Evolutionary conservation across 805 yeast genomes (phyloP).

Genomic region (Isabelozyma rhagii): DNA sequence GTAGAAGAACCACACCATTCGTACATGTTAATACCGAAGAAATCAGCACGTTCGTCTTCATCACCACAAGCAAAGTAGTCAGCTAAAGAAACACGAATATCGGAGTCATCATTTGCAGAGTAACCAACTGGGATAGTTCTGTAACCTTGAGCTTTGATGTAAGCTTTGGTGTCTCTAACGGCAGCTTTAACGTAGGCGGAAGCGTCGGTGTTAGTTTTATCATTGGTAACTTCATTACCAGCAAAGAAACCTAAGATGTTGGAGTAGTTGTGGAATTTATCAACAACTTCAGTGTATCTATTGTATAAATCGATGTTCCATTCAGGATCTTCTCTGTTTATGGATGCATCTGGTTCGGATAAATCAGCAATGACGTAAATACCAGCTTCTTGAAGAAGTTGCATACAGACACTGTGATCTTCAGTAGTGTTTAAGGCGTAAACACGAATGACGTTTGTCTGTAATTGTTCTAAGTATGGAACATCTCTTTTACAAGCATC

Average conservation of each 20-base stretch:
- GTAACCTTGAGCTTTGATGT: slow-evolving; percentile 58
- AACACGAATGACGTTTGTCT: slow-evolving; percentile 72
- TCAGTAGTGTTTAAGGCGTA: slow-evolving; percentile 64
- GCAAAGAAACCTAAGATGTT: slow-evolving; percentile 81
- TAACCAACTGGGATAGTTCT: slow-evolving; percentile 77
- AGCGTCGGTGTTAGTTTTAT: slow-evolving; percentile 61
- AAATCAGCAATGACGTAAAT: slow-evolving; percentile 90
- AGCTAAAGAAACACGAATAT: slow-evolving; percentile 64
- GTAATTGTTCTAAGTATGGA: slow-evolving; percentile 59
- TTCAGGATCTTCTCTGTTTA: slow-evolving; percentile 58
- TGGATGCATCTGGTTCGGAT: slow-evolving; percentile 64
- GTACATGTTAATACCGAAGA: slow-evolving; percentile 87
- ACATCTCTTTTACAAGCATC: slow-evolving; percentile 67
- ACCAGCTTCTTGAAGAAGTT: slow-evolving; percentile 70
- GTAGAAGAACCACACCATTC: slow-evolving; percentile 79
- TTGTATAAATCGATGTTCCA: slow-evolving; percentile 63
- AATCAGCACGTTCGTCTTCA: slow-evolving; percentile 62
- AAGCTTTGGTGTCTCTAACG: slow-evolving; percentile 69
- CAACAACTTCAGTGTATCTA: slow-evolving; percentile 70
- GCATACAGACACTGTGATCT: slow-evolving; percentile 72
- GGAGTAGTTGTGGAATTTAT: slow-evolving; percentile 63
- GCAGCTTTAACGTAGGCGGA: slow-evolving; percentile 85
- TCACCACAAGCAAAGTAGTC: slow-evolving; percentile 78
- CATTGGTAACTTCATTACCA: slow-evolving; percentile 81
- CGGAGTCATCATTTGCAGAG: slow-evolving; percentile 73